Percentiles rank a stretch among this genome's conserved stretches.
Conservation (phyloP, 345 rosid species). For the Gossypium bickii region DNA sequence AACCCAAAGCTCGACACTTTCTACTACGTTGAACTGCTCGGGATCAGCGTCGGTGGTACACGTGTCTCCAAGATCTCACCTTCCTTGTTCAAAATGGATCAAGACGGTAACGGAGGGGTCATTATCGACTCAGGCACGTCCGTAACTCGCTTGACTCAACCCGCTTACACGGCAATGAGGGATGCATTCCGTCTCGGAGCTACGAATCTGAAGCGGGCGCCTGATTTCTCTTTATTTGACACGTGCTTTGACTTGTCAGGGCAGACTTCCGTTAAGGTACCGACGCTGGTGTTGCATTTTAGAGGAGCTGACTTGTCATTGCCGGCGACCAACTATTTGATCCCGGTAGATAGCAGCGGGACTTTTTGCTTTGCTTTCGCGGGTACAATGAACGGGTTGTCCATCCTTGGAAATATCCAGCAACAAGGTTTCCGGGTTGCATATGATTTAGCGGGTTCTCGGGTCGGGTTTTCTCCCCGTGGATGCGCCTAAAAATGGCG, state of each 20-base stretch:
- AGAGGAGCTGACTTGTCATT: conserved; percentile 69
- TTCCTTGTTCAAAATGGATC: conserved; percentile 66
- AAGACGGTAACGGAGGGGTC: conserved; percentile 89
- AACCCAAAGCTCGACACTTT: conserved; percentile 93
- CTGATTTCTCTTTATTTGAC: conserved; percentile 63
- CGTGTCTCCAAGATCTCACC: conserved; percentile 66
- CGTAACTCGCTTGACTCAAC: conserved; percentile 68
- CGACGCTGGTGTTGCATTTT: conserved; percentile 67
- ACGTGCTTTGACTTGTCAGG: conserved; percentile 82
- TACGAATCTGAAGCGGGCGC: conserved; percentile 38
- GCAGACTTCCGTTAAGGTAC: conserved; percentile 59
- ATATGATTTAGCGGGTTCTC: conserved; percentile 60
- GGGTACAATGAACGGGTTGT: conserved; percentile 73
- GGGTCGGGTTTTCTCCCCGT: conserved; percentile 85
- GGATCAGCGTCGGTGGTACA: conserved; percentile 87
- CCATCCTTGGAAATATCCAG: conserved; percentile 92
- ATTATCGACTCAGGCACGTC: conserved; percentile 88
- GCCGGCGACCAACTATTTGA: conserved; percentile 87
- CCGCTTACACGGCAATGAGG: conserved; percentile 60
- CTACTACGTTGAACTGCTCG: conserved; percentile 84
- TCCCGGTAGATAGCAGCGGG: conserved; percentile 75
- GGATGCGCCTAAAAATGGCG: conserved; percentile 54
- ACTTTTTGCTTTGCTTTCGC: conserved; percentile 96
- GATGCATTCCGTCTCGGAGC: conserved; percentile 63
- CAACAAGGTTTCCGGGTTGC: conserved; percentile 96